A percentile compares a stretch with the other conserved stretches of the same genome.
These are phyloP conservation scores for Scedosporium boydii DNA, from an alignment of 2,329 filamentous ascomycete genomes.

Conservation along the genomic window DNA sequence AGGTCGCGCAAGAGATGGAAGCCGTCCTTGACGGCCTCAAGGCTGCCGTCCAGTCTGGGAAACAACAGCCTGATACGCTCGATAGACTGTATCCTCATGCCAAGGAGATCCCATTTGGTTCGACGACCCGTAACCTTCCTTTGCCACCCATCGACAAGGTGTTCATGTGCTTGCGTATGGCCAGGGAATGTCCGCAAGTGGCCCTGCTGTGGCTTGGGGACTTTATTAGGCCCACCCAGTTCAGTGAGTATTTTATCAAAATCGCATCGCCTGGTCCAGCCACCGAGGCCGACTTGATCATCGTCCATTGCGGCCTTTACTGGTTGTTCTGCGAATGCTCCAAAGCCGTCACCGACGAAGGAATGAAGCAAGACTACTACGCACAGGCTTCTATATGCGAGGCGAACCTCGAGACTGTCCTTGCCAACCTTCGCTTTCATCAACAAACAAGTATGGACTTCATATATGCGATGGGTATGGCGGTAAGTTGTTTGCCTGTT, in stretches of 20 bases:
- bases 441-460: slow-evolving; percentile 18
- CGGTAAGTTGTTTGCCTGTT: slow-evolving; percentile 9
- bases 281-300: slow-evolving; percentile 22
- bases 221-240: slow-evolving; percentile 9
- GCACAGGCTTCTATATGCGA: slow-evolving; percentile 13
- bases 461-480: slow-evolving; percentile 13
- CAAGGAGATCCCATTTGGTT: slow-evolving; percentile 5
- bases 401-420: slow-evolving; percentile 20
- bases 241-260: slow-evolving; percentile 14
- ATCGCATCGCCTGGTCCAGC: slow-evolving; percentile 12
- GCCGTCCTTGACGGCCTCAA: slow-evolving; percentile 10
- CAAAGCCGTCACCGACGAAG: slow-evolving; percentile 3
- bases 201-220: slow-evolving; percentile 10
- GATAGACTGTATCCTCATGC: slow-evolving; percentile 7
- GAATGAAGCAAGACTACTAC: slow-evolving; percentile 11
- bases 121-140: slow-evolving; percentile 6
- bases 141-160: slow-evolving; percentile 10
- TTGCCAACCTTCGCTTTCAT: slow-evolving; percentile 21
- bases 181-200: slow-evolving; percentile 7
- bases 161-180: slow-evolving; percentile 9
- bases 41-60: slow-evolving; percentile 8
- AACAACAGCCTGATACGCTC: slow-evolving; percentile 8
- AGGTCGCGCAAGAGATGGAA: slow-evolving; percentile 13
- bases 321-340: slow-evolving; percentile 19
- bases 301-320: slow-evolving; percentile 22